These are phyloP conservation scores for Syncephalastrum racemosum DNA, from an alignment of 371 early-diverging fungal genomes.

Conservation along the genomic window DNA sequence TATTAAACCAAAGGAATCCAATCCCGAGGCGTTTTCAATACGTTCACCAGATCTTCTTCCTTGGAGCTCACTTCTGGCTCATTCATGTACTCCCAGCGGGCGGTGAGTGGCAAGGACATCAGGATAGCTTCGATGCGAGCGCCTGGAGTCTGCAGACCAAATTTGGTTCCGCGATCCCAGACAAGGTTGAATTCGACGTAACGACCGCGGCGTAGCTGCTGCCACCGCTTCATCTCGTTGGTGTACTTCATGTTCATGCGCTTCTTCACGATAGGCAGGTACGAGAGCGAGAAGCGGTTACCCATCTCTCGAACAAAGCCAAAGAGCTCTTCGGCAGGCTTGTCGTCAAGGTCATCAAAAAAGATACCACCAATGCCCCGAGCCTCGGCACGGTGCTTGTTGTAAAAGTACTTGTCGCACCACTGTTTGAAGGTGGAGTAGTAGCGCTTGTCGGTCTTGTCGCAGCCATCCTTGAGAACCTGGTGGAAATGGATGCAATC, in stretches of 20 bases:
- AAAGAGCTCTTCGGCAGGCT: conserved; percentile 69
- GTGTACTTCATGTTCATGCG: conserved; percentile 69
- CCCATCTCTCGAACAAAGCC: conserved; percentile 70
- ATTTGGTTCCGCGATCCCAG: conserved; percentile 89
- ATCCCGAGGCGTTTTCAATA: conserved; percentile 76
- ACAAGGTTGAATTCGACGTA: conserved; percentile 91
- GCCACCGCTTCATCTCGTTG: conserved; percentile 75
- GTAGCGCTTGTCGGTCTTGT: conserved; percentile 65
- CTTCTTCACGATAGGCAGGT: conserved; percentile 73
- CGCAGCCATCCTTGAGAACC: conserved; percentile 77
- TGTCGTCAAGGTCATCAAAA: conserved; percentile 82
- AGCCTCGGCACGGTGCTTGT: conserved; percentile 74
- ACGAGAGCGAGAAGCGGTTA: conserved; percentile 70
- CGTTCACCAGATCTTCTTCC: conserved; percentile 76
- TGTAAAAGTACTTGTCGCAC: conserved; percentile 84
- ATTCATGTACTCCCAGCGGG: conserved; percentile 89
- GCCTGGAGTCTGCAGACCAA: conserved; percentile 84
- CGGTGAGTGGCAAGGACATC: conserved; percentile 83
- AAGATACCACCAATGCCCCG: conserved; percentile 90
- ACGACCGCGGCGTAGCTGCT: conserved; percentile 83
- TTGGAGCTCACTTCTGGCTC: conserved; percentile 63
- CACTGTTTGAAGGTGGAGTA: conserved; percentile 80
- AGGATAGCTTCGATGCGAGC: conserved; percentile 86
- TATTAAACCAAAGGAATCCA: conserved; percentile 63
- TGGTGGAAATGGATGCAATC: conserved; percentile 82